Percentiles rank a stretch among this genome's conserved stretches.
These are phyloP conservation scores for Colletotrichum sp. DNA, from an alignment of 2,329 filamentous ascomycete species.

Conservation along the genomic window DNA sequence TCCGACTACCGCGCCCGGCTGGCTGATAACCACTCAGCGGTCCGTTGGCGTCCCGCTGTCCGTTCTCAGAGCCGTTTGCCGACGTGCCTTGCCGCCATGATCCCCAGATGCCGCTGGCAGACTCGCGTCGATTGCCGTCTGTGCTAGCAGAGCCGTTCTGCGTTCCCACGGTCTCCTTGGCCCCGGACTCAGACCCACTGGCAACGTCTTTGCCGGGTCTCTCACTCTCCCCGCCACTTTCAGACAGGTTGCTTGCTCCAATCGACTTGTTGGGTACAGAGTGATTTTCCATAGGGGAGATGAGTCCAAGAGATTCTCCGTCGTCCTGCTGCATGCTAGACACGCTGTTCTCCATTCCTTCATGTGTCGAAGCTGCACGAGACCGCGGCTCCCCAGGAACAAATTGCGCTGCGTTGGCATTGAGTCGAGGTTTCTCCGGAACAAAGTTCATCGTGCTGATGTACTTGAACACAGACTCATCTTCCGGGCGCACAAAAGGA, in stretches of 20 bases:
- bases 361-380: conserved; percentile 22
- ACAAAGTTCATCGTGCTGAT: conserved; percentile 68
- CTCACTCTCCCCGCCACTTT: conserved; percentile 51
- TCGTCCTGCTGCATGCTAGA: conserved; percentile 32
- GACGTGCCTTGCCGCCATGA: conserved; percentile 70
- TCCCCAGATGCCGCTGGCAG: conserved; percentile 67
- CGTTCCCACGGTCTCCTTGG: background rate
- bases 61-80: conserved; percentile 55
- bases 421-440: conserved; percentile 63
- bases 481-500: conserved; percentile 90
- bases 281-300: conserved; percentile 42
- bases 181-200: conserved; percentile 15
- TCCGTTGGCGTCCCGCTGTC: conserved; percentile 53
- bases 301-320: conserved; percentile 27
- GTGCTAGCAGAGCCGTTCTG: conserved; percentile 11
- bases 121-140: conserved; percentile 43
- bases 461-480: conserved; percentile 80
- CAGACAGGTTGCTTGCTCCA: conserved; percentile 42
- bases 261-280: conserved; percentile 37
- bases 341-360: conserved; percentile 21
- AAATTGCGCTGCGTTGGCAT: conserved; percentile 54
- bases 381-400: conserved; percentile 40
- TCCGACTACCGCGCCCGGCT: conserved; percentile 63
- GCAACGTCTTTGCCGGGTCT: conserved; percentile 29
- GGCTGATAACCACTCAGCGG: conserved; percentile 74